Evolutionary conservation across 306 rosid species (phyloP), one percentile per base, ranked within the genome.

Genomic region (Boehmeria nivea): DNA sequence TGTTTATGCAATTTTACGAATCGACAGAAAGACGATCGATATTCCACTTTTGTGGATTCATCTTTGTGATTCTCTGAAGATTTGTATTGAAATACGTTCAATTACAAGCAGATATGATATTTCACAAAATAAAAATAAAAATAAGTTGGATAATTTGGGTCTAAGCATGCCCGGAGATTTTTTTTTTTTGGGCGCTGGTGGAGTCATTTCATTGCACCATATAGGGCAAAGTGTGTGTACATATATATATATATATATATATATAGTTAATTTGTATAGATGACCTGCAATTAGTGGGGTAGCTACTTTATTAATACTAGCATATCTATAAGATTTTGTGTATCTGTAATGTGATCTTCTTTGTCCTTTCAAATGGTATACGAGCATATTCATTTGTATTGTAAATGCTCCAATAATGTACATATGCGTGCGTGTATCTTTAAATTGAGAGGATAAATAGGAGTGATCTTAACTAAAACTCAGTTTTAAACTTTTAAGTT

Each of bases 11-110:
- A 31, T 31, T 31, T n/a, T 31, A 31, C 5, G 36, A 31, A 31
- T 31, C 36, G 9, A 31, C 36, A 31, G n/a, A 20, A 1, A 25
- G 15, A n/a, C 26, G 25, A 27, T 51, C 8, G 17, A 56, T 21
- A 57, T 57, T 39, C 61, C 47, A 56, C 34, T 56, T 18, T 23
- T 38, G 19, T 39, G 31, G 46, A 38, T 56, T 56, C 61, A 54
- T 54, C 12, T 38, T 33, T 20, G 12, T 22, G 46, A 55, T 55
- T 57, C 48, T 38, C 37, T 40, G 28, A 13, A 57, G 61, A 57
- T 57, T 39, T 57, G 31, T 45, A 55, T 54, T 37, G 60, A 55
- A 11, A 11, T 37, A 57, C 17, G 39, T 34, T 55, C 46, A 14
- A 28, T 16, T 17, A 4, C 6, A 51, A n/a, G 9, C 4, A 6